A percentile compares a stretch with the other conserved stretches of the same genome.
phyloP scores from a whole-genome alignment of 768 basidiomycete genomes.

The Tulasnella sp. region DNA sequence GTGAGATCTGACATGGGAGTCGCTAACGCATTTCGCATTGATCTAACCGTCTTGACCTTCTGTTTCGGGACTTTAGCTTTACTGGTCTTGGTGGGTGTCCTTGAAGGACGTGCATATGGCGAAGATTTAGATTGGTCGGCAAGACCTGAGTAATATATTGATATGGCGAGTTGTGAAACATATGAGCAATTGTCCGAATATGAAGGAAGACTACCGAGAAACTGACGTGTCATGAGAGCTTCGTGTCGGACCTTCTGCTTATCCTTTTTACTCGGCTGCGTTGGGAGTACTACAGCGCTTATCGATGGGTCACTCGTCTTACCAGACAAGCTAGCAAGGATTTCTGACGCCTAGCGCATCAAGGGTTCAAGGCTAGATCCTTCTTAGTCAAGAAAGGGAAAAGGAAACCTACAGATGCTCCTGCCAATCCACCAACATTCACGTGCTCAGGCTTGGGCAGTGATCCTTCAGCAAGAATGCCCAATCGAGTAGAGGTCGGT shows the following conservation, averaged over 20 bases:
- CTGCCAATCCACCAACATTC: conserved; percentile 35
- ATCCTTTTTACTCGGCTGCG: conserved; percentile 50
- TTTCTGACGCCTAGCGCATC: conserved; percentile 32
- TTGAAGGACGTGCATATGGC: conserved; percentile 27
- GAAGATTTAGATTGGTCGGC: conserved; percentile 55
- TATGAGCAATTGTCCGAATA: conserved; percentile 31
- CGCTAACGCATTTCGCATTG: neutral
- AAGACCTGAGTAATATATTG: conserved; percentile 69
- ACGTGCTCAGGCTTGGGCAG: conserved; percentile 22
- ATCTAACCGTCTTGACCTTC: conserved; percentile 1
- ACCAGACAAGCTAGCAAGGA: conserved; percentile 31
- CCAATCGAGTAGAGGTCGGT: neutral
- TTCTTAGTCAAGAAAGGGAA: too few relatives aligned
- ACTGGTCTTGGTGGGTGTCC: conserved; percentile 21
- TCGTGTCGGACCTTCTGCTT: conserved; percentile 57
- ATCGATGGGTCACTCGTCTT: conserved; percentile 21
- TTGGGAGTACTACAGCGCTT: too few relatives aligned
- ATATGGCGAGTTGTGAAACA: conserved; percentile 41
- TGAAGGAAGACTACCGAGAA: conserved; percentile 22
- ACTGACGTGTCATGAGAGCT: conserved; percentile 48
- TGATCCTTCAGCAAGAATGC: neutral
- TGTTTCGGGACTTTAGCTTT: neutral
- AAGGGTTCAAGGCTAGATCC: neutral
- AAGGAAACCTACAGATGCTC: conserved; percentile 35
- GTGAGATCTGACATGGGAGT: neutral